Base-by-base conservation (phyloP, 768 basidiomycete species). In the Auricularia sp. region DNA sequence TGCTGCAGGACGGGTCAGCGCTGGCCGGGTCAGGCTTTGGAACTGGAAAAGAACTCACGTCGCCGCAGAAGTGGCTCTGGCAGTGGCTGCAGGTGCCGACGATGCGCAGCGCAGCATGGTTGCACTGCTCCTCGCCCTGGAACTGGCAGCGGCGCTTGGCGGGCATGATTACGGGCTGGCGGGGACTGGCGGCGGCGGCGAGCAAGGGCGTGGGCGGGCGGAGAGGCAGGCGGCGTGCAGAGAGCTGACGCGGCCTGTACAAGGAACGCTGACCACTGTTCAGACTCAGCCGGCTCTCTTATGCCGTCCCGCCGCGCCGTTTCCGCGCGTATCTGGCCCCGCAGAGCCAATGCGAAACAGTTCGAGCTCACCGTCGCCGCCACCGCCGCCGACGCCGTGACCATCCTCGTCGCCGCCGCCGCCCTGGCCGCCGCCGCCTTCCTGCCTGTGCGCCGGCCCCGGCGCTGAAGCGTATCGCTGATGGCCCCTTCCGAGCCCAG, bases 61-160 rank as follows among this genome's bases (percentile, higher is more conserved):
- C 61, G 18, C 84, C 83, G 71, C 92, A 95, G 77, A 93, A 94
- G 70, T 86, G 83, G 14, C 80, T 77, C 62, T 83, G 79, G 74
- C 92, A 95, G 71, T 90, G 86, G 43, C 89, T 84, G 72, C 92
- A 95, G 68, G 89, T 84, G 4, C 92, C 93, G 51, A 91, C 90
- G 68, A 94, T 86, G 68, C 91, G 87, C 61, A 93, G 80, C 2
- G 84, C 88, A 6, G 91, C 90, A 66, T 85, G 86, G 70, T 82
- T 88, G 80, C 92, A 94, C 76, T 75, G 70, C 67, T 79, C 79
- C 16, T 74, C 67, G 29, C 29, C 56, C 64, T 78, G 78, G 75
- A 87, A 83, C 74, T 91, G 88, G 79, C 91, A 93, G 71, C 90
- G 89, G 75, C 91, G 91, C 88, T 91, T 93, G 72, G 83, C 80